These are phyloP conservation scores for Colletotrichum cereale DNA, from an alignment of 2,329 filamentous ascomycete species.

Conservation along the genomic window DNA sequence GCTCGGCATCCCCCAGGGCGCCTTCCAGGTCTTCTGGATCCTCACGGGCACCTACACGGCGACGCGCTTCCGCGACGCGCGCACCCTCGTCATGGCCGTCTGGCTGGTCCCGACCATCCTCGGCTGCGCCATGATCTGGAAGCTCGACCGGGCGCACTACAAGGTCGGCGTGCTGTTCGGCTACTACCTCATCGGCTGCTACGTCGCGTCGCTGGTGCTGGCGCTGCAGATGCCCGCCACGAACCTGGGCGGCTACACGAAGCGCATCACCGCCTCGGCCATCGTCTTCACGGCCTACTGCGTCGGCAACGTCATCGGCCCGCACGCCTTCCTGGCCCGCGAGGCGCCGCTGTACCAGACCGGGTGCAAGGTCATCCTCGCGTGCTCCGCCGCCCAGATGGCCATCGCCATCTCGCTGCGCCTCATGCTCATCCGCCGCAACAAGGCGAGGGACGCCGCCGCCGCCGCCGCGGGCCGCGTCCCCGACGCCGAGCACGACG, in stretches of 20 bases:
- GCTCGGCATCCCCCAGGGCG: constrained; percentile 66
- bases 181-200: constrained; percentile 63
- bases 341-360: constrained; percentile 64
- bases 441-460: constrained; percentile 53
- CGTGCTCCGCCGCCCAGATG: constrained; percentile 58
- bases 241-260: constrained; percentile 62
- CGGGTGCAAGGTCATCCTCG: constrained; percentile 63
- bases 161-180: constrained; percentile 62
- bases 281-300: constrained; percentile 61
- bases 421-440: constrained; percentile 51
- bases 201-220: constrained; percentile 64
- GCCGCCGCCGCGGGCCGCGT: constrained; percentile 38
- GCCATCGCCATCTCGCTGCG: constrained; percentile 51
- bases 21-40: constrained; percentile 66
- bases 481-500: constrained; percentile 44
- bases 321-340: constrained; percentile 57
- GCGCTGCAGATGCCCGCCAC: constrained; percentile 64
- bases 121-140: constrained; percentile 63
- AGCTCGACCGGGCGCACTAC: constrained; percentile 54
- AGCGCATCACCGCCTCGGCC: constrained; percentile 59
- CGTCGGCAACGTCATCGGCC: constrained; percentile 60
- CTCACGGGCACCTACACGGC: constrained; percentile 65
- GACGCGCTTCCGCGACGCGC: constrained; percentile 61
- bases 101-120: constrained; percentile 66
- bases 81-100: constrained; percentile 64